phyloP scores from a whole-genome alignment of 2,329 filamentous ascomycete species.

The Nemania abortiva region DNA sequence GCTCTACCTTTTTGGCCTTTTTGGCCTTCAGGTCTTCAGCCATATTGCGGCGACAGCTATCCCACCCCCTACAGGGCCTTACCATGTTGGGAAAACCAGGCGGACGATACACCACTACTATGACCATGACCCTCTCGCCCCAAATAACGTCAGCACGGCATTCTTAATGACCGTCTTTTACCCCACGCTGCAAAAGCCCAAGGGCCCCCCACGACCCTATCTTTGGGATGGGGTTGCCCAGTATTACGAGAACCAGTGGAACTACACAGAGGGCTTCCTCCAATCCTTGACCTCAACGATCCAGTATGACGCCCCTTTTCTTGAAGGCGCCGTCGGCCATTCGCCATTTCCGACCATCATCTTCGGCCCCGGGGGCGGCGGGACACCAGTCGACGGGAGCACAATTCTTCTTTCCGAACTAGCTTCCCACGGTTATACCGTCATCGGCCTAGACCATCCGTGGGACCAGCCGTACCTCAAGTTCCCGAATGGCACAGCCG shows the following conservation, averaged over 20 bases:
- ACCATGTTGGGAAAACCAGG: constrained; percentile 25
- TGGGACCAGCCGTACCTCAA: constrained; percentile 49
- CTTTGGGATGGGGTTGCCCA: constrained; percentile 14
- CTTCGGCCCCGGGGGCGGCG: constrained; percentile 41
- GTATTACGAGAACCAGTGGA: constrained; percentile 20
- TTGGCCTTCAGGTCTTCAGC: constrained; percentile 9
- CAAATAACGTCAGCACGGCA: constrained; percentile 25
- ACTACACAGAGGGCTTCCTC: constrained; percentile 15
- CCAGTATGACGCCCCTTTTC: constrained; percentile 26
- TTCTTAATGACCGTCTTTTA: constrained; percentile 34
- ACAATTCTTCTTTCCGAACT: constrained; percentile 43
- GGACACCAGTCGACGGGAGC: constrained; percentile 39
- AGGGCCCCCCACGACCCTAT: constrained; percentile 7
- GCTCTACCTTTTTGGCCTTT: background rate
- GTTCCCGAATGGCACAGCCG: constrained; percentile 48
- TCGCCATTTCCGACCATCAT: constrained; percentile 39
- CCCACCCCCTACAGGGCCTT: constrained; percentile 24
- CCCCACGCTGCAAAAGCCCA: constrained; percentile 15
- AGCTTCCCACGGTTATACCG: constrained; percentile 44
- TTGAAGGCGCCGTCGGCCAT: constrained; percentile 15
- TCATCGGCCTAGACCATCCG: constrained; percentile 48
- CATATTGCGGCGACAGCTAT: constrained; percentile 3
- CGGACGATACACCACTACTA: constrained; percentile 24
- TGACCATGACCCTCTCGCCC: constrained; percentile 26
- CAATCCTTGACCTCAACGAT: constrained; percentile 18